Conservation (phyloP, 139 green algal species). For the Desmodesmus armatus region DNA sequence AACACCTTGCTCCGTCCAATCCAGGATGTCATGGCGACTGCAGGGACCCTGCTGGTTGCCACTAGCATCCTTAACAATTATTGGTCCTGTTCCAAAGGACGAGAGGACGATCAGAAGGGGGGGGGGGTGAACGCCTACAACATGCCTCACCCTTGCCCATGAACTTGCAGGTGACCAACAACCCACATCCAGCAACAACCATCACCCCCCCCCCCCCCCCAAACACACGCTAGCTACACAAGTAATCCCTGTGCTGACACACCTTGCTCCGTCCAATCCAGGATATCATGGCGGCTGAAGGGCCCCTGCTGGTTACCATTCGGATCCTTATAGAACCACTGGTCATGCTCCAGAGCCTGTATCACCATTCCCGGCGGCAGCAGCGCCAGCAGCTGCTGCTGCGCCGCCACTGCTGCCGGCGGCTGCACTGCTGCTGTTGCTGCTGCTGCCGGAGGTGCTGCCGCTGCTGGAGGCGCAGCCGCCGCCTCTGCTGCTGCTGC, state of each 20-base stretch:
- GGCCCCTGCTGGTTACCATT: slow-evolving; percentile 74
- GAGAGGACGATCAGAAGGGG: too few species aligned
- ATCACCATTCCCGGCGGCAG: not conserved
- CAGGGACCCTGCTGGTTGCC: slow-evolving; percentile 83
- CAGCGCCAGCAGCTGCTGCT: slow-evolving; percentile 13
- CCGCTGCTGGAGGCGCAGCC: not conserved
- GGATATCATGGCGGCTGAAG: slow-evolving; percentile 80
- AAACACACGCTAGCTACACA: too few species aligned
- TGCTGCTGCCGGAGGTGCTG: not conserved
- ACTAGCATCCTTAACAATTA: slow-evolving; percentile 81
- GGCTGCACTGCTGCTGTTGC: not conserved
- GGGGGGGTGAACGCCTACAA: too few species aligned
- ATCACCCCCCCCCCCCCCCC: too few species aligned
- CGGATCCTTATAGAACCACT: slow-evolving; percentile 86
- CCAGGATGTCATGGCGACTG: slow-evolving; percentile 77
- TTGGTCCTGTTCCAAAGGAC: slow-evolving; percentile 49
- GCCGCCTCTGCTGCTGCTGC: slow-evolving; percentile 12
- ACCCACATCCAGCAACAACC: too few species aligned
- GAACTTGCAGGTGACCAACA: too few species aligned
- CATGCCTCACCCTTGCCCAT: too few species aligned
- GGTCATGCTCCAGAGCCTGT: slow-evolving; percentile 44
- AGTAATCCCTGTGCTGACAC: too few species aligned
- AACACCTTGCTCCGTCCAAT: slow-evolving; percentile 89
- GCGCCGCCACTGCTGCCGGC: not conserved
- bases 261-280: slow-evolving; percentile 89